These are phyloP conservation scores for Scutellaria barbata DNA, from an alignment of 257 asterid species.

Conservation along the genomic window DNA sequence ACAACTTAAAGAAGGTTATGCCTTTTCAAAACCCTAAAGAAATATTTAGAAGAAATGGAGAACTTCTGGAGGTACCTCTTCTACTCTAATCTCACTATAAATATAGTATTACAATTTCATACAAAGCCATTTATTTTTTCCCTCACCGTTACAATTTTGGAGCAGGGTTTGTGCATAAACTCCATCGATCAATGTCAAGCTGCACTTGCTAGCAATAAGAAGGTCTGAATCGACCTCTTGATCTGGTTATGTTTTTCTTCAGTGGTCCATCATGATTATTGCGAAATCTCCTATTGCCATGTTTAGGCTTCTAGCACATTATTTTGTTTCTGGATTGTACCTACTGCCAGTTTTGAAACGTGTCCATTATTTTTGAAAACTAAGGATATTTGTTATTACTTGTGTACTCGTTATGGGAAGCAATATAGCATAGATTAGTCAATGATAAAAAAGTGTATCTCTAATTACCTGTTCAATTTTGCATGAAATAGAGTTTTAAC, in stretches of 20 bases:
- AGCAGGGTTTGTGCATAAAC: constrained; percentile 89
- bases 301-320: constrained; percentile 19
- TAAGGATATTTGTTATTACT: constrained; percentile 16
- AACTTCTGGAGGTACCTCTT: constrained; percentile 80
- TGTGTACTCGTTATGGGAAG: constrained; percentile 11
- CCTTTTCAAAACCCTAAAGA: constrained; percentile 81
- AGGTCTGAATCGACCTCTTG: constrained; percentile 55
- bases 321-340: constrained; percentile 12
- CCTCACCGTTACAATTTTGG: constrained; percentile 34
- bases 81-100: constrained; percentile 29
- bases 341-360: constrained; percentile 6
- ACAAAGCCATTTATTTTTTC: constrained; percentile 10
- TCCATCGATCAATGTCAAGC: constrained; percentile 80
- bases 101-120: constrained; percentile 22
- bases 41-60: constrained; percentile 82
- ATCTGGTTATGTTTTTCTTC: constrained; percentile 36
- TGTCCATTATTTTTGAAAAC: constrained; percentile 21
- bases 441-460: constrained; percentile 17
- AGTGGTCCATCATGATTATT: not conserved
- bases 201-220: constrained; percentile 86
- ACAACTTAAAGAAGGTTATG: constrained; percentile 49
- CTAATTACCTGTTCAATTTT: constrained; percentile 7
- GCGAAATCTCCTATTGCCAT: constrained; percentile 19
- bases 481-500: constrained; percentile 1
- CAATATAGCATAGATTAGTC: constrained; percentile 20